Evolutionary conservation across 2,329 filamentous ascomycete species (phyloP).

Genomic region (Talaromyces verruculosus): DNA sequence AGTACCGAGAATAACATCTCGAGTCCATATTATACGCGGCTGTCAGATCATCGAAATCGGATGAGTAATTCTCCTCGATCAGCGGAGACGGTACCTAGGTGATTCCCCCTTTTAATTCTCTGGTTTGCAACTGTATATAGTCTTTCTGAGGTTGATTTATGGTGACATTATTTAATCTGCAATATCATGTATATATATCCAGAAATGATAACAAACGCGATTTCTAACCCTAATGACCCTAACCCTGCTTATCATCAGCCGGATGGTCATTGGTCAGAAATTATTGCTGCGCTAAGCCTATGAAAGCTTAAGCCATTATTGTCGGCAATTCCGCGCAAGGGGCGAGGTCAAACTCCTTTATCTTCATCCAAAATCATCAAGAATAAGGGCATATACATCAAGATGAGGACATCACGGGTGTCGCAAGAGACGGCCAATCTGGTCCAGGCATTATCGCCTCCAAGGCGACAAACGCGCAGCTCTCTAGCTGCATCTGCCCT

Average conservation of each 20-base stretch:
- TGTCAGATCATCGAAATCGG: not conserved
- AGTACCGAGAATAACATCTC: not conserved
- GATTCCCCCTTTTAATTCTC: not conserved
- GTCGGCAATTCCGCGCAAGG: not conserved
- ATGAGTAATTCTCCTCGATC: not conserved
- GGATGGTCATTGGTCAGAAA: not conserved
- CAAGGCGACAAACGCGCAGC: constrained; percentile 50
- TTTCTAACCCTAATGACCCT: not conserved
- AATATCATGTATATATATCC: not conserved
- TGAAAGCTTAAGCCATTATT: not conserved
- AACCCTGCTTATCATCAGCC: not conserved
- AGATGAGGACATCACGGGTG: constrained; percentile 59
- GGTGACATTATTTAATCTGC: not conserved
- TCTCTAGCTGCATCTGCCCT: constrained; percentile 30
- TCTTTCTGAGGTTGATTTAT: not conserved
- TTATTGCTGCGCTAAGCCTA: not conserved
- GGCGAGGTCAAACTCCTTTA: not conserved
- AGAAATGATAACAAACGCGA: not conserved
- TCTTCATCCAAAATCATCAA: not conserved
- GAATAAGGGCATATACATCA: not conserved
- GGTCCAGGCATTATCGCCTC: constrained; percentile 49
- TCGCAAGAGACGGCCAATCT: constrained; percentile 60
- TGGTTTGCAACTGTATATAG: not conserved
- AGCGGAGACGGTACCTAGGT: not conserved
- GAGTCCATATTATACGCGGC: not conserved